Conservation (phyloP, 139 green algal species). For the Micractinium conductrix region DNA sequence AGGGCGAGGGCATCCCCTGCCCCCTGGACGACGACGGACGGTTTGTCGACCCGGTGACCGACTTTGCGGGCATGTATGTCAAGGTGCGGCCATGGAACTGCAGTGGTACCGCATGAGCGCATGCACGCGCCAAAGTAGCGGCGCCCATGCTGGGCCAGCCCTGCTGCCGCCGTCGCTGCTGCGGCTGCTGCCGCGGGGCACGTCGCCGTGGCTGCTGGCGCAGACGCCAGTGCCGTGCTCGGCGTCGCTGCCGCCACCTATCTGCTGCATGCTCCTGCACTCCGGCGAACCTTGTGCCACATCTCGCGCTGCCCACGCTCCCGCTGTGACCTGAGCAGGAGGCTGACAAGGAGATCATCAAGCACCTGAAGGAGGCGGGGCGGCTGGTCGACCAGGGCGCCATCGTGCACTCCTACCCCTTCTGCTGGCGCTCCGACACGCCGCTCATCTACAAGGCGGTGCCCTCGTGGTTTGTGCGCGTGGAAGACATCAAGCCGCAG, state of each 20-base stretch:
- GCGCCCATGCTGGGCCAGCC: background rate
- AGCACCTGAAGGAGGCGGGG: slow-evolving; percentile 76
- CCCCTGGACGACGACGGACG: slow-evolving; percentile 89
- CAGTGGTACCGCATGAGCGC: no score
- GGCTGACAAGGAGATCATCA: slow-evolving; percentile 80
- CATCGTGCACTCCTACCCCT: slow-evolving; percentile 94
- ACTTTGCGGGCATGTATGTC: slow-evolving; percentile 77
- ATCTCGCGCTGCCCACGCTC: no score
- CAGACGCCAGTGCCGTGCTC: no score
- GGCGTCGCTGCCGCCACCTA: no score
- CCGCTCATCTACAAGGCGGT: slow-evolving; percentile 90
- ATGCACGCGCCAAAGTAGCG: no score
- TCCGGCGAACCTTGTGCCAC: no score
- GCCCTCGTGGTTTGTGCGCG: slow-evolving; percentile 96
- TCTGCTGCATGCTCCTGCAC: no score
- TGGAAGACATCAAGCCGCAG: slow-evolving; percentile 89
- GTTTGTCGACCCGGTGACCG: slow-evolving; percentile 85
- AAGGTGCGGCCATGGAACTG: slow-evolving; percentile 21
- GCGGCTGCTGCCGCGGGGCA: no score
- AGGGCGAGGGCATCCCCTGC: slow-evolving; percentile 84
- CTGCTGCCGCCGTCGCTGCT: no score
- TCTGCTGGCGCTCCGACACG: slow-evolving; percentile 99
- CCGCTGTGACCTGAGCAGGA: no score
- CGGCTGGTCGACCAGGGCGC: slow-evolving; percentile 79
- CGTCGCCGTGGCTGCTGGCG: no score